These are phyloP conservation scores for Scedosporium minutisporum DNA, from an alignment of 2,329 filamentous ascomycete species.

Conservation along the genomic window DNA sequence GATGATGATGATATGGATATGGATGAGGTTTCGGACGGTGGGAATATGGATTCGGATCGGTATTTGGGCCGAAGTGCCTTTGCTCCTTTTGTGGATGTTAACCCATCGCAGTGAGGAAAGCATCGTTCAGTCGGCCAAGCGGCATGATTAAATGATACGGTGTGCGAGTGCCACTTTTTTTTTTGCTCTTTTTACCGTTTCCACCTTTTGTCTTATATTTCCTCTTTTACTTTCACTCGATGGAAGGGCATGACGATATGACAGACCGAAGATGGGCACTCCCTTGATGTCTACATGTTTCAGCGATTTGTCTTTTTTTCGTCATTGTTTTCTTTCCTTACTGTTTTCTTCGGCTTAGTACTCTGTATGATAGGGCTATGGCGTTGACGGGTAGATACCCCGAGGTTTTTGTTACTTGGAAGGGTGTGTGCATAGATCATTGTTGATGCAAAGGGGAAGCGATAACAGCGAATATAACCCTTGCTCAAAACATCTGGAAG, in stretches of 20 bases:
- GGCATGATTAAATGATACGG: too few relatives aligned
- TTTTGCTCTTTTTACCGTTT: neutral
- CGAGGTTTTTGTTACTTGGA: neutral
- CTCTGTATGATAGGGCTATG: neutral
- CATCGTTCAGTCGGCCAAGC: too few relatives aligned
- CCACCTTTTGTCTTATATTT: neutral
- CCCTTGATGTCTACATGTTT: neutral
- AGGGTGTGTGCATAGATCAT: too few relatives aligned
- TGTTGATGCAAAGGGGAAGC: too few relatives aligned
- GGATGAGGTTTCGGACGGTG: neutral
- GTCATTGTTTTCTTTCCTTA: neutral
- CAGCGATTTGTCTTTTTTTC: neutral
- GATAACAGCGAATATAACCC: too few relatives aligned
- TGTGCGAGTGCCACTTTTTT: neutral
- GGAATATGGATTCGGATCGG: slow-evolving; percentile 15
- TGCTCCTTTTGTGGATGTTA: slow-evolving; percentile 20
- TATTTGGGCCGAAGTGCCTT: slow-evolving; percentile 20
- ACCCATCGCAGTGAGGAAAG: neutral
- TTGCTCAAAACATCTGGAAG: too few relatives aligned
- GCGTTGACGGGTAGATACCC: neutral
- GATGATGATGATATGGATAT: slow-evolving; percentile 4
- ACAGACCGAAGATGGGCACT: neutral
- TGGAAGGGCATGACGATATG: neutral
- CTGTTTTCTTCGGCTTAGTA: neutral
- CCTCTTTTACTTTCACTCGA: neutral